Conservation (phyloP, 169 alveolate genomes). For the Plasmodium reichenowi region DNA sequence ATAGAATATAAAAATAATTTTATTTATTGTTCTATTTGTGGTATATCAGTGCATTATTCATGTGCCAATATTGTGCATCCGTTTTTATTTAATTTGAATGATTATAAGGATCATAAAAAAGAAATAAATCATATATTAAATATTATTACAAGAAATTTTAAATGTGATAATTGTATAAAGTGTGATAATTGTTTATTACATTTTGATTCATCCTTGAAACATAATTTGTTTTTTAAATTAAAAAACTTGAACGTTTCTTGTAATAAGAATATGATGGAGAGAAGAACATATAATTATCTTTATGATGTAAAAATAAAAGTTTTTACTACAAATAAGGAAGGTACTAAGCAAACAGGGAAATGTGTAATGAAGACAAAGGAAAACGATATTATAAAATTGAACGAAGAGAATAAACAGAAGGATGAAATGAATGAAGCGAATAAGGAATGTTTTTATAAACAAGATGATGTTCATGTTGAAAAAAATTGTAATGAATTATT, state of each 20-base stretch:
- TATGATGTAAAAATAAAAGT: constrained; percentile 42
- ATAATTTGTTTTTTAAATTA: constrained; percentile 11
- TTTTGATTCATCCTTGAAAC: constrained; percentile 3
- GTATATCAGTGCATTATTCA: constrained; percentile 47
- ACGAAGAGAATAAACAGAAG: constrained; percentile 1
- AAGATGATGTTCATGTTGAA: not conserved
- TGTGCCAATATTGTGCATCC: constrained; percentile 59
- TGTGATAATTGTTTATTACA: constrained; percentile 32
- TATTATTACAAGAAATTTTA: constrained; percentile 51
- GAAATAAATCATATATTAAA: constrained; percentile 51
- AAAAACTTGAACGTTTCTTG: constrained; percentile 2
- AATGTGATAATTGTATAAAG: constrained; percentile 47
- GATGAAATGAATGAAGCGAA: not conserved
- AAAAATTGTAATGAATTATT: not conserved
- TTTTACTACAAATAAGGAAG: not conserved
- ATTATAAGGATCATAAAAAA: constrained; percentile 47
- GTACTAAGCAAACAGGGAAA: constrained; percentile 5
- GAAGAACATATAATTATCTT: constrained; percentile 18
- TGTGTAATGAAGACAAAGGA: not conserved
- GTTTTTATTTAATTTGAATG: constrained; percentile 45
- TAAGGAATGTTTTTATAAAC: not conserved
- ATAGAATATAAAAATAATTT: constrained; percentile 31
- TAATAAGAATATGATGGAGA: not conserved
- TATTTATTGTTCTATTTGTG: constrained; percentile 43
- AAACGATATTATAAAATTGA: not conserved